phyloP scores from a whole-genome alignment of 305 asterid species.

The Rubia tinctorum region DNA sequence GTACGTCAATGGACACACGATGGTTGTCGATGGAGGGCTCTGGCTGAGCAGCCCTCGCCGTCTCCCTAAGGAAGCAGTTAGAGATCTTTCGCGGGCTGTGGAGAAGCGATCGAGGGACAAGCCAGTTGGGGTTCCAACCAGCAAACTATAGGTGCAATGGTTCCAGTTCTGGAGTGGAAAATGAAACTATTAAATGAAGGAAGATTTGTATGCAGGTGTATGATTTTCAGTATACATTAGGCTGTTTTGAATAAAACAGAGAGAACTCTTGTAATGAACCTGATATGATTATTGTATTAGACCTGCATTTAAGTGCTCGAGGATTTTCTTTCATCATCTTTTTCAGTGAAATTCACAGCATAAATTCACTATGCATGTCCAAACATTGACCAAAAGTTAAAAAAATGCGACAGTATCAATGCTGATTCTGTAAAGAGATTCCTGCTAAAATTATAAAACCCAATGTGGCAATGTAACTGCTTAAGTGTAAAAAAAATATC shows the following conservation, averaged over 20 bases:
- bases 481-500: too few relatives aligned
- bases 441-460: too few relatives aligned
- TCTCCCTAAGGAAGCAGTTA: conserved; percentile 43
- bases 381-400: too few relatives aligned
- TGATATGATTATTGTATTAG: not conserved
- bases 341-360: not conserved
- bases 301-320: not conserved
- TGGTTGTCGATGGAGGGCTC: conserved; percentile 52
- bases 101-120: conserved; percentile 44
- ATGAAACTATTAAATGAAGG: not conserved
- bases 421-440: too few relatives aligned
- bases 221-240: not conserved
- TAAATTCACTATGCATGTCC: too few relatives aligned
- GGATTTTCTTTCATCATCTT: not conserved
- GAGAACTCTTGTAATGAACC: not conserved
- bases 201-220: not conserved
- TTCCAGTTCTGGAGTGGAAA: too few relatives aligned
- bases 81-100: conserved; percentile 41
- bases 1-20: conserved; percentile 42
- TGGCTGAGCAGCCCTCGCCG: conserved; percentile 50
- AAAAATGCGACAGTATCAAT: too few relatives aligned
- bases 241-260: not conserved
- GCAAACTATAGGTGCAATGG: conserved; percentile 31
- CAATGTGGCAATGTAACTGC: too few relatives aligned
- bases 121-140: conserved; percentile 40